Evolutionary conservation across 2,329 filamentous ascomycete species (phyloP).

Genomic region (Fusarium sp.): DNA sequence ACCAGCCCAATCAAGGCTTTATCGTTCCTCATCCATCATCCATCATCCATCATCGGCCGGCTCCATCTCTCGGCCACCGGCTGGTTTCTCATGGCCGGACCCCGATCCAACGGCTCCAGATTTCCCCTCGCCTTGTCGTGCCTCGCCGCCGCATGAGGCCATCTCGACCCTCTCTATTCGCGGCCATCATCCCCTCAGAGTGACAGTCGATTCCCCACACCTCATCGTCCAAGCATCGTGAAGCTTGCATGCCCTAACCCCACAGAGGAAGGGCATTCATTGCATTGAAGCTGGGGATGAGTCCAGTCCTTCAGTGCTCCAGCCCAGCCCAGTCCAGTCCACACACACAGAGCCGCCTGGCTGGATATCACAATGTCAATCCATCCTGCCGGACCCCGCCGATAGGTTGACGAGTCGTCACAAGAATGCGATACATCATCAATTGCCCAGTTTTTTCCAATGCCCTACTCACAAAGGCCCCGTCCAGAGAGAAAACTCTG

Average conservation of each 20-base stretch:
- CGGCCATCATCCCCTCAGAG: conserved; percentile 2
- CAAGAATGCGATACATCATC: conserved; percentile 1
- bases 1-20: background rate
- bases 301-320: background rate
- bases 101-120: conserved; percentile 24
- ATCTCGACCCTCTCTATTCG: conserved; percentile 14
- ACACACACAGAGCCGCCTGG: conserved; percentile 17
- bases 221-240: conserved; percentile 18
- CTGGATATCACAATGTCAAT: background rate
- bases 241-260: conserved; percentile 23
- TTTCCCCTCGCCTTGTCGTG: conserved; percentile 18
- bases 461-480: background rate
- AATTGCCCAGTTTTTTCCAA: background rate
- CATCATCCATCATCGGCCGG: background rate
- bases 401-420: background rate
- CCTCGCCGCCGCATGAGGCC: conserved; percentile 32
- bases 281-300: conserved; percentile 8
- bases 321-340: background rate
- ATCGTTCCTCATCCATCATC: background rate
- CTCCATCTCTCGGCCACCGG: background rate
- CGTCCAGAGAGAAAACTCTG: conserved; percentile 4
- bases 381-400: conserved; percentile 13
- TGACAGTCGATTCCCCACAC: conserved; percentile 39
- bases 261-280: conserved; percentile 6
- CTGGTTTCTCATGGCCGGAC: conserved; percentile 11